Evolutionary conservation across 1,139 yeast species (phyloP), one percentile per base, ranked within the genome.

Genomic region (Zygoascus meyerae): DNA sequence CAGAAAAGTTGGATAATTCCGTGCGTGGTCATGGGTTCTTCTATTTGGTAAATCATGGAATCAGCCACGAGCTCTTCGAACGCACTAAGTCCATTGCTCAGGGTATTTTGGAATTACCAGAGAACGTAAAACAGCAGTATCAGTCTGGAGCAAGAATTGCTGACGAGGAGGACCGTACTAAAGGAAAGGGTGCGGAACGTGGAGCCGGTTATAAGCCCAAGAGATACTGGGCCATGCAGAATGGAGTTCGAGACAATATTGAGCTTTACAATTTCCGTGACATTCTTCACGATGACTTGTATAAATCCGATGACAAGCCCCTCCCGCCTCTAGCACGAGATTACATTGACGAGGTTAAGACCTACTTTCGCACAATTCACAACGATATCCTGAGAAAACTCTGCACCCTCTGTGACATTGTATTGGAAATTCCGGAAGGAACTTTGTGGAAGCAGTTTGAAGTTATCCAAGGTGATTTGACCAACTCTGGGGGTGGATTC

Each of bases 211-310:
- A 50, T 40, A 51, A 51, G 44, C 48, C 49, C 18, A 44, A 31
- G 29, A 39, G 34, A 35, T 48, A 47, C 31, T 48, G 49, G 76
- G 62, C 67, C 12, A 67, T 71, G 60, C 65, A 67, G 40, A 65
- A 70, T 44, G 69, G 68, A 1, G 66, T 68, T 1, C 59, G 67
- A 18, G 76, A 72, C 45, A 61, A 69, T 5, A 70, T 72, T 45
- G 72, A 65, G 37, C 69, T 67, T 45, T 72, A 67, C 54, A 72
- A 72, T 51, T 61, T 71, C 45, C 62, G 48, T 14, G 51, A 48
- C 29, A 18, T 46, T n/a, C 31, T 46, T 3, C 48, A 46, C 33
- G 47, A 44, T 16, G 43, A 44, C 2, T 32, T 28, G 16, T 18
- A 37, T 17, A 33, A 32, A 6, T 17, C 45, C 3, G 36, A 31